Base-by-base conservation (phyloP, 805 yeast genomes). In the Saccharomycopsis olivae region DNA sequence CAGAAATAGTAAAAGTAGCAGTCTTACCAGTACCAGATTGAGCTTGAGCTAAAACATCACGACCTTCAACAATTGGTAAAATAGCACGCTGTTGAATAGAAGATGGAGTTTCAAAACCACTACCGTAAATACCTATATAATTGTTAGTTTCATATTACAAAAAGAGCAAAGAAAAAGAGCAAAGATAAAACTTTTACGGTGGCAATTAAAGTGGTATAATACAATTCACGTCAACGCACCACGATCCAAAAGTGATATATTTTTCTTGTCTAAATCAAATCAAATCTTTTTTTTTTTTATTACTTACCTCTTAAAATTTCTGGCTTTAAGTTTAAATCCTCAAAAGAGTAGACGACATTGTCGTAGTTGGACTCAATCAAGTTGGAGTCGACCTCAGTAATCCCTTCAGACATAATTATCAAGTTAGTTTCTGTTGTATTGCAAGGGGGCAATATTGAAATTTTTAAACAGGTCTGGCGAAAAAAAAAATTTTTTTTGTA, bases 1-100 rank as follows among this genome's bases (percentile, higher is more conserved):
- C 83, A 19, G 95, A 89, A 51, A 92, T 89, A 49, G 96, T 73
- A 70, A 92, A 92, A 35, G 98, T 92, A 49, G 97, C 98, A 21
- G 98, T 92, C 68, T 92, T 92, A 65, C 98, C 98, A 36, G 98
- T 92, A 65, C 98, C 98, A 28, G 96, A 86, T 66, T 92, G 98
- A 44, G 98, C 97, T 68, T 92, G 98, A 46, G 98, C 98, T 49
- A 92, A 76, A 40, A 88, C 94, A 63, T 92, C 98, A 62, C 87
- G 78, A 42, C 96, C 96, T 57, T 78, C 79, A 54, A 87, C 81
- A 62, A 92, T 88, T 61, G 94, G 98, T 65, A 82, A 68, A 53
- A 92, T 92, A 49, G 97, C 98, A 63, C 98, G 78, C 58, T 87
- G 88, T 69, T 92, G 98, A 67, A 92, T 92, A 42, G 97, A 92